Conservation (phyloP, 2,329 filamentous ascomycete species). For the Hortaea sp. region DNA sequence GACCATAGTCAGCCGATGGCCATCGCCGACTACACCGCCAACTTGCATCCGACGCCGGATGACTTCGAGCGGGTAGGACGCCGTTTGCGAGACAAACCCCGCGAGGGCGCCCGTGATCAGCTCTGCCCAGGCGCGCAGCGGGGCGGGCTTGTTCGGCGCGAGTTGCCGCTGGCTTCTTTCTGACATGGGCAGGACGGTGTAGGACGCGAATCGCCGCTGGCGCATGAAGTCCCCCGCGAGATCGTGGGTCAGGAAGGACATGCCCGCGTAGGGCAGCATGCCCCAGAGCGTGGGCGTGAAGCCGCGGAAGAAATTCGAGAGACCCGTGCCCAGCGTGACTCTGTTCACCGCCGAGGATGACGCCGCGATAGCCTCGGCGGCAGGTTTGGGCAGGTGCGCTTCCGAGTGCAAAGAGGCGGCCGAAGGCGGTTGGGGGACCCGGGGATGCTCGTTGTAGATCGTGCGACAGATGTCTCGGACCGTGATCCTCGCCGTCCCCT, state of each 20-base stretch:
- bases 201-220: slow-evolving; percentile 52
- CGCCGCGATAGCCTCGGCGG: slow-evolving; percentile 34
- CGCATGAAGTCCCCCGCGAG: slow-evolving; percentile 77
- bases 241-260: slow-evolving; percentile 93
- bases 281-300: slow-evolving; percentile 84
- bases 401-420: slow-evolving; percentile 2
- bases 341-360: slow-evolving; percentile 38
- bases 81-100: slow-evolving; percentile 80
- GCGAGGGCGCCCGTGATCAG: slow-evolving; percentile 75
- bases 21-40: slow-evolving; percentile 85
- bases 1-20: slow-evolving; percentile 62
- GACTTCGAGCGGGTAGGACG: slow-evolving; percentile 89
- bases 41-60: slow-evolving; percentile 93
- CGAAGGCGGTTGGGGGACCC: slow-evolving; percentile 15
- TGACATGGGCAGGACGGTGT: slow-evolving; percentile 63
- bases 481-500: slow-evolving; percentile 57
- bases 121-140: slow-evolving; percentile 77
- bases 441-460: slow-evolving; percentile 69
- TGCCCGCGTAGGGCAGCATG: slow-evolving; percentile 93
- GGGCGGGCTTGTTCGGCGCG: slow-evolving; percentile 49
- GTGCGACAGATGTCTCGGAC: slow-evolving; percentile 67
- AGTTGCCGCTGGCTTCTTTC: slow-evolving; percentile 27
- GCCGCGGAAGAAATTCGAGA: slow-evolving; percentile 89
- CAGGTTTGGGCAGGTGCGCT: slow-evolving; percentile 10
- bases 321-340: slow-evolving; percentile 53